phyloP scores from a whole-genome alignment of 148 eudicot species.

The Rhododendron molle region DNA sequence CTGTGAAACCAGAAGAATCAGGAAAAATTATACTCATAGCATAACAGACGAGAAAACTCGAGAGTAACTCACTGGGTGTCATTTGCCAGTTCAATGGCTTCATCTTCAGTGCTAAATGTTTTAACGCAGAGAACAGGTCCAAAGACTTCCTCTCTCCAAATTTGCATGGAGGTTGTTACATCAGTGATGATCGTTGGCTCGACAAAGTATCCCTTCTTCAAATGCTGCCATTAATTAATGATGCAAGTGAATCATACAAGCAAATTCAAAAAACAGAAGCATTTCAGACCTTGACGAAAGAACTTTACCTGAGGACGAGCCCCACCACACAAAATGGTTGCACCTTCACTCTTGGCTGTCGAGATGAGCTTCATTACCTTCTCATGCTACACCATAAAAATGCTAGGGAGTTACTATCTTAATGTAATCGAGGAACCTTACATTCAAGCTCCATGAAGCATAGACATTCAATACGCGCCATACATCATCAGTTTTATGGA shows the following conservation, averaged over 20 bases:
- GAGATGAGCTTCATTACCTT: conserved; percentile 68
- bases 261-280: background rate
- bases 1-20: conserved; percentile 32
- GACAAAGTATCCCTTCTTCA: conserved; percentile 69
- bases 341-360: conserved; percentile 93
- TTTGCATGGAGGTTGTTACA: conserved; percentile 90
- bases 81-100: conserved; percentile 95
- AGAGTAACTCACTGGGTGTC: conserved; percentile 69
- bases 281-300: background rate
- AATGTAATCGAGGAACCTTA: background rate
- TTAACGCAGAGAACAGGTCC: conserved; percentile 92
- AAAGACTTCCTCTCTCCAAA: conserved; percentile 98
- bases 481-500: too few relatives aligned
- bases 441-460: background rate
- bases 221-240: conserved; percentile 45
- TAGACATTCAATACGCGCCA: too few relatives aligned
- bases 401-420: conserved; percentile 1
- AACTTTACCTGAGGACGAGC: conserved; percentile 72
- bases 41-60: background rate
- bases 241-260: conserved; percentile 6
- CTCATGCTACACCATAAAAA: conserved; percentile 55
- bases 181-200: conserved; percentile 79
- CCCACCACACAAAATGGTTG: conserved; percentile 84
- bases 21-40: background rate
- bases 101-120: conserved; percentile 87